These are phyloP conservation scores for Candida vaughaniae DNA, from an alignment of 805 yeast genomes.

Conservation along the genomic window DNA sequence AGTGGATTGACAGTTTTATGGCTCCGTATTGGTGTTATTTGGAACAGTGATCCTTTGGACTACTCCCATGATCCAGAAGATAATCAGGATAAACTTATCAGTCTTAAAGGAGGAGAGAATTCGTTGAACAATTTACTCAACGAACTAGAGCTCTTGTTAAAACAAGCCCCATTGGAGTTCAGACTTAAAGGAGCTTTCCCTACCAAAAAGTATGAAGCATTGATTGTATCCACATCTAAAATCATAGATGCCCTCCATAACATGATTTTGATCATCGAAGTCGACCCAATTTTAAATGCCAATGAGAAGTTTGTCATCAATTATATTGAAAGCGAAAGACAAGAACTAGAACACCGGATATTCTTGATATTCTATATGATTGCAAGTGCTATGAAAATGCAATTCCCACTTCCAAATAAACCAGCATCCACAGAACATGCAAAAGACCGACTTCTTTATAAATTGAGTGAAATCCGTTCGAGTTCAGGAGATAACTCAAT, in stretches of 20 bases:
- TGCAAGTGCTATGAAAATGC: conserved; percentile 71
- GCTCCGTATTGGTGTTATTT: conserved; percentile 76
- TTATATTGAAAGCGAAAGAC: conserved; percentile 55
- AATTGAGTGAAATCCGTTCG: conserved; percentile 57
- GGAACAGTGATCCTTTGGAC: conserved; percentile 74
- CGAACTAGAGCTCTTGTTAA: conserved; percentile 58
- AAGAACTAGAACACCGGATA: conserved; percentile 68
- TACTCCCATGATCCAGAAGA: conserved; percentile 27
- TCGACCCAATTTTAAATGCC: conserved; percentile 52
- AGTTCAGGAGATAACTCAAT: conserved; percentile 13
- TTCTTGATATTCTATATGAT: conserved; percentile 77
- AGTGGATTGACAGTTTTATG: conserved; percentile 66
- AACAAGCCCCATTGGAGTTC: conserved; percentile 74
- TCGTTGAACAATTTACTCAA: conserved; percentile 54
- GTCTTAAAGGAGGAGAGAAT: conserved; percentile 47
- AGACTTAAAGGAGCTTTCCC: conserved; percentile 77
- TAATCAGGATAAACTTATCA: conserved; percentile 26
- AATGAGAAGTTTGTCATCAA: conserved; percentile 58
- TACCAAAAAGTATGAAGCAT: conserved; percentile 43
- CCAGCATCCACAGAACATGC: conserved; percentile 79
- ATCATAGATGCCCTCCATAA: conserved; percentile 77
- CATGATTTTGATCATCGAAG: conserved; percentile 63
- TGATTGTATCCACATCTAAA: conserved; percentile 56
- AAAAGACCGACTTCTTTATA: conserved; percentile 63
- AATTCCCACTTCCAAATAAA: conserved; percentile 73